Conservation (phyloP, 768 basidiomycete genomes). For the Cystobasidium ongulense region DNA sequence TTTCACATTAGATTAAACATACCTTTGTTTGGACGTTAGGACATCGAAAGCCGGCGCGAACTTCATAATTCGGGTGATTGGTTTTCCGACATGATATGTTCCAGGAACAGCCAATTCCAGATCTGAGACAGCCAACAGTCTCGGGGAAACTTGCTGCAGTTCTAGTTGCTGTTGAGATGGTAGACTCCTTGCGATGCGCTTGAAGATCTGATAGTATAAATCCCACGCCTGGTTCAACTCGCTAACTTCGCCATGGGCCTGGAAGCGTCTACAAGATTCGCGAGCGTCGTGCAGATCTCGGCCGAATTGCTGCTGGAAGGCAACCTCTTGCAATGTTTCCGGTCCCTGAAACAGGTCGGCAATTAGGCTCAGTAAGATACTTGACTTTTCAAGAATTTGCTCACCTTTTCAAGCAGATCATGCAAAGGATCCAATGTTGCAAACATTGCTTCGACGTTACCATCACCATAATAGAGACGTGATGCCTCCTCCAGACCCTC, state of each 20-base stretch:
- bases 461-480: conserved; percentile 88
- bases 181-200: conserved; percentile 88
- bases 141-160: conserved; percentile 93
- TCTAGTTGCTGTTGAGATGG: conserved; percentile 74
- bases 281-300: conserved; percentile 85
- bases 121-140: conserved; percentile 74
- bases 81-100: conserved; percentile 81
- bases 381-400: conserved; percentile 1
- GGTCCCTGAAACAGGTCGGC: conserved; percentile 59
- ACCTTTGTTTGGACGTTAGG: conserved; percentile 88
- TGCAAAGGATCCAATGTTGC: conserved; percentile 83
- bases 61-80: conserved; percentile 68
- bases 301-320: conserved; percentile 87
- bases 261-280: conserved; percentile 79
- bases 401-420: conserved; percentile 72
- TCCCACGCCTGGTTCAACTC: conserved; percentile 98
- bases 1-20: not conserved
- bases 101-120: conserved; percentile 95
- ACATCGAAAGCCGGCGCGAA: conserved; percentile 85
- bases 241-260: conserved; percentile 70
- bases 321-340: conserved; percentile 84
- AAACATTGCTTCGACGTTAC: conserved; percentile 96
- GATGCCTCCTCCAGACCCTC: conserved; percentile 97
- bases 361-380: not conserved
- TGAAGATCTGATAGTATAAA: conserved; percentile 97